Evolutionary conservation across 805 yeast species (phyloP), one percentile per base, ranked within the genome.

Genomic region (Kurtzmaniella fragi): DNA sequence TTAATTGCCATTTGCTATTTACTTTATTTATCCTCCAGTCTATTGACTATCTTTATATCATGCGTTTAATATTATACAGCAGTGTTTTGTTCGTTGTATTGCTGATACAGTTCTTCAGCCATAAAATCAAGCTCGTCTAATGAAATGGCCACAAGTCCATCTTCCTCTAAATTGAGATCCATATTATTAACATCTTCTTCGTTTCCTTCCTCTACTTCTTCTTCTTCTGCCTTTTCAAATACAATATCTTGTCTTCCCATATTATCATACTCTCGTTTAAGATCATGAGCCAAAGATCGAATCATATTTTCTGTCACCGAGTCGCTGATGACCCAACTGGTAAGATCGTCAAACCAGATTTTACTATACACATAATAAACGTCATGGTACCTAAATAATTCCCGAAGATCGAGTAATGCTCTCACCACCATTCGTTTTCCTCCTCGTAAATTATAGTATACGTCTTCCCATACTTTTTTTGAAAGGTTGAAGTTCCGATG

Each of bases 331-430:
- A 84, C 56, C 95, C 95, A 90, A 12, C 82, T 67, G 41, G 85
- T 72, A 45, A 87, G 65, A 56, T 90, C 96, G 50, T 84, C 88
- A 4, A 88, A 48, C 68, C 86, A 71, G 0, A 89, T 71, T 53
- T 78, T 79, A 53, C 84, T 84, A 56, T 90, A 90, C 5, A 87
- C 88, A 54, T 88, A 86, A 56, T 88, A 88, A 15, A 83, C 73
- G 52, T 88, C 95, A 54, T 88, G 95, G 53, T 65, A 83, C 42
- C 96, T 71, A 59, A 90, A 90, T 9, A 84, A 61, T 53, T 84
- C 91, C 47, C 84, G 74, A 12, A 79, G 59, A 6, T 74, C 77
- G 25, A 89, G 61, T 17, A 91, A 53, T 1, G 74, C 64, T 47
- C 76, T 74, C 28, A 89, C 62, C 0, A 90, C 71, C 11, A 74